These are phyloP conservation scores for Magnaporthiopsis rhizophila DNA, from an alignment of 2,329 filamentous ascomycete genomes.

Conservation along the genomic window DNA sequence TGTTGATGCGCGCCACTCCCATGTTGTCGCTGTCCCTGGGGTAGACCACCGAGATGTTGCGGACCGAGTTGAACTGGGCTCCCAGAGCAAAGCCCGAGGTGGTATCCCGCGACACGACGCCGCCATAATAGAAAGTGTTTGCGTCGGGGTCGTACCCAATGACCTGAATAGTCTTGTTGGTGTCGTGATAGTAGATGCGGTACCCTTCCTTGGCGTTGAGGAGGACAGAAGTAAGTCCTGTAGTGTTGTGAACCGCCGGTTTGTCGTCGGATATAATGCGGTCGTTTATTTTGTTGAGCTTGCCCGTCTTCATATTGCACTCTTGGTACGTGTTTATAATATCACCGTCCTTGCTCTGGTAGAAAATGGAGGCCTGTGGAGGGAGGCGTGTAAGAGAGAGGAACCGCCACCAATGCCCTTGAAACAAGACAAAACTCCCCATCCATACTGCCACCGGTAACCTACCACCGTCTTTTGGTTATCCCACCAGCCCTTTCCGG, in stretches of 20 bases:
- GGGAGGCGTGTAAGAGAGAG: neutral
- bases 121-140: slow-evolving; percentile 22
- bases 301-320: slow-evolving; percentile 27
- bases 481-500: slow-evolving; percentile 25
- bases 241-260: slow-evolving; percentile 19
- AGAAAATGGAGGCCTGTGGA: slow-evolving; percentile 27
- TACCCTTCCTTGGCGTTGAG: slow-evolving; percentile 25
- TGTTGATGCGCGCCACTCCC: slow-evolving; percentile 21
- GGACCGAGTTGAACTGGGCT: slow-evolving; percentile 18
- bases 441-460: slow-evolving; percentile 13
- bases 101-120: slow-evolving; percentile 23
- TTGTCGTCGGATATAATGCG: slow-evolving; percentile 21
- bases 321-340: slow-evolving; percentile 25
- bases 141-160: slow-evolving; percentile 22
- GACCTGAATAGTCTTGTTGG: slow-evolving; percentile 21
- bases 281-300: slow-evolving; percentile 22
- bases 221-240: slow-evolving; percentile 24
- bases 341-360: slow-evolving; percentile 20
- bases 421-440: neutral
- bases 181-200: slow-evolving; percentile 30
- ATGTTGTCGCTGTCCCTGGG: slow-evolving; percentile 25
- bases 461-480: slow-evolving; percentile 22
- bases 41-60: slow-evolving; percentile 27
- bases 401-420: neutral
- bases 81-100: slow-evolving; percentile 21